Base-by-base conservation (phyloP, 108 stramenopile species). In the Schizochytrium sp. region DNA sequence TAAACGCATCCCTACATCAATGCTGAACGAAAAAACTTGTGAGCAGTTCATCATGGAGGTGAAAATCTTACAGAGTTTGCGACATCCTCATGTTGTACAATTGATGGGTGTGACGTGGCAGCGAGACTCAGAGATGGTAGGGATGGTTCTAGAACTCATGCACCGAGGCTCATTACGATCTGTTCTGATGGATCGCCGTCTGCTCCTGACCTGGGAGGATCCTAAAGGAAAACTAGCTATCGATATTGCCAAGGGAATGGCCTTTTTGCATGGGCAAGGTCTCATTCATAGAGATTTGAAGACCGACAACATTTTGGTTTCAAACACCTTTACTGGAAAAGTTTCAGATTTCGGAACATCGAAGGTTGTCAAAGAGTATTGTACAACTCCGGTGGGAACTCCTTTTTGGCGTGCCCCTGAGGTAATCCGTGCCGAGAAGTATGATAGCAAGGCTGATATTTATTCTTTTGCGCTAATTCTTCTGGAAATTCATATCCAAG, bases 271-370 rank as follows among this genome's bases (percentile, higher is more conserved):
- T 58, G 73, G 72, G 0, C 73, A 72, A 4, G 73, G 56, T 5
- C 56, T 92, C 46, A 87, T 92, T 61, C 92, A 92, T 88, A 72
- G 92, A 2, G 92, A 92, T 44, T 46, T 92, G 3, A 92, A 92
- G 73, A 87, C 88, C 8, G 73, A 72, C 38, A 92, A 92, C 83
- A 45, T 89, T 2, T 87, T 92, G 13, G 17, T 61, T 53, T 55
- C 72, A 28, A 28, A 46, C 57, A 76, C 88, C 42, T 89, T 73
- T 3, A 87, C 50, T 1, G 13, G 15, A 28, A 92, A 92, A 55
- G 47, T 91, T 28, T 91, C 76, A 40, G 76, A 83, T 28, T 83
- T 83, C 28, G 76, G 76, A 55, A 83, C 76, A 47, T 55, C 50
- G 0, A 83, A 83, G 28, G n/a, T 38, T 10, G 40, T 55, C 0